A percentile compares a stretch with the other conserved stretches of the same genome.
Evolutionary conservation across 176 grass and related monocot species (phyloP).

Genomic region (Stipa capillata): DNA sequence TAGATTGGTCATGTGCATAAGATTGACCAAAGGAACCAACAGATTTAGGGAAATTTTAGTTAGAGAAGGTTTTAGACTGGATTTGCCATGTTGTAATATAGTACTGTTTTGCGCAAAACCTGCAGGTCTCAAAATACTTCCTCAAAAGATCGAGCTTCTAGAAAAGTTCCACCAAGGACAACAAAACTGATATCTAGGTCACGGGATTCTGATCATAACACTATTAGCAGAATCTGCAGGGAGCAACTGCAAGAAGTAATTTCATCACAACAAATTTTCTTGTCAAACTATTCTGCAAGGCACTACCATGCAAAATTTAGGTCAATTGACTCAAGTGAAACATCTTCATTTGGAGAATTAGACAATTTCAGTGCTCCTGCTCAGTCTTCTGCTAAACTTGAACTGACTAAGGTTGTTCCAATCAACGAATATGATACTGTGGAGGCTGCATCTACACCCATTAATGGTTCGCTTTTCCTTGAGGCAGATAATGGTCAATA

Average conservation of each 20-base stretch:
- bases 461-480: constrained; percentile 16
- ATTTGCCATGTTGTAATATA: constrained; percentile 21
- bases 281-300: constrained; percentile 45
- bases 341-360: constrained; percentile 30
- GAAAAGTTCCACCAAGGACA: constrained; percentile 53
- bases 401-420: constrained; percentile 41
- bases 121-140: constrained; percentile 36
- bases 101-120: constrained; percentile 20
- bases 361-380: constrained; percentile 7
- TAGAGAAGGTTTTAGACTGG: neutral
- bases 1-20: constrained; percentile 3
- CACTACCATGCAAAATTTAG: constrained; percentile 37
- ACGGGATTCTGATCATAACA: constrained; percentile 33
- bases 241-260: constrained; percentile 68
- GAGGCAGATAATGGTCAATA: constrained; percentile 24
- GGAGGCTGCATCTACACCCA: constrained; percentile 7
- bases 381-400: constrained; percentile 32
- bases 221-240: constrained; percentile 34
- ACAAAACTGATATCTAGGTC: constrained; percentile 71
- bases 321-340: constrained; percentile 41
- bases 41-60: neutral
- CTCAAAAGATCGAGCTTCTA: constrained; percentile 49
- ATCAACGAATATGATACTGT: constrained; percentile 18
- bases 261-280: constrained; percentile 63
- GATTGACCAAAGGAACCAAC: neutral